phyloP scores from a whole-genome alignment of 2,329 filamentous ascomycete genomes.

The Sarocladium kiliense region DNA sequence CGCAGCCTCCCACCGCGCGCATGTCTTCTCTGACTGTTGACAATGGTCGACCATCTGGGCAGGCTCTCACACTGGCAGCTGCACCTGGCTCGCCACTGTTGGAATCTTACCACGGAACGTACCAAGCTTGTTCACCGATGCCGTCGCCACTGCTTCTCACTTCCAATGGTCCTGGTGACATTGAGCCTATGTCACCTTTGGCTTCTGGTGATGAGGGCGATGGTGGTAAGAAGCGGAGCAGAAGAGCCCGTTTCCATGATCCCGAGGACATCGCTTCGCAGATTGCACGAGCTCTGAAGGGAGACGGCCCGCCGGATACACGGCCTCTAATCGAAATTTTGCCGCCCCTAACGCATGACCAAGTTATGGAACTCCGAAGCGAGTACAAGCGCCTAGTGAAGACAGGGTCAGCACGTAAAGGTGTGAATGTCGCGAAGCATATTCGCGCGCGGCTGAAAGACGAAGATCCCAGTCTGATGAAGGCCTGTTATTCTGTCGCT shows the following conservation, averaged over 20 bases:
- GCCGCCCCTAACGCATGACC: conserved; percentile 77
- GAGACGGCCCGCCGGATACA: conserved; percentile 60
- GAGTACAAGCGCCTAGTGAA: conserved; percentile 92
- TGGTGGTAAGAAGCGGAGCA: conserved; percentile 37
- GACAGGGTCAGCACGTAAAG: conserved; percentile 64
- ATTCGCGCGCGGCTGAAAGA: conserved; percentile 73
- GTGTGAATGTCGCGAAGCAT: conserved; percentile 82
- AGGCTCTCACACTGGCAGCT: conserved; percentile 38
- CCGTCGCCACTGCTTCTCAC: conserved; percentile 69
- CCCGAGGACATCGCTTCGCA: conserved; percentile 71
- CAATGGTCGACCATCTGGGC: conserved; percentile 32
- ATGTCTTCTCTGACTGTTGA: conserved; percentile 49
- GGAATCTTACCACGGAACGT: conserved; percentile 89
- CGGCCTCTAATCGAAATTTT: conserved; percentile 76
- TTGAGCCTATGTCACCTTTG: conserved; percentile 49
- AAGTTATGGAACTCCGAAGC: conserved; percentile 76
- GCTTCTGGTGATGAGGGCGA: conserved; percentile 39
- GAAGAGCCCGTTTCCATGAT: conserved; percentile 78
- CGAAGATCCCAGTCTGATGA: conserved; percentile 71
- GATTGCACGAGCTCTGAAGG: conserved; percentile 70
- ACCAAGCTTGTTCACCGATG: conserved; percentile 93
- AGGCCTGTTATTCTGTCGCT: conserved; percentile 84
- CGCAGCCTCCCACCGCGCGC: conserved; percentile 41
- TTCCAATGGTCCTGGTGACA: conserved; percentile 38
- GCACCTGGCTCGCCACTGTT: conserved; percentile 79